Conservation (phyloP, 1,284 basidiomycete genomes). For the Melampsora medusae region DNA sequence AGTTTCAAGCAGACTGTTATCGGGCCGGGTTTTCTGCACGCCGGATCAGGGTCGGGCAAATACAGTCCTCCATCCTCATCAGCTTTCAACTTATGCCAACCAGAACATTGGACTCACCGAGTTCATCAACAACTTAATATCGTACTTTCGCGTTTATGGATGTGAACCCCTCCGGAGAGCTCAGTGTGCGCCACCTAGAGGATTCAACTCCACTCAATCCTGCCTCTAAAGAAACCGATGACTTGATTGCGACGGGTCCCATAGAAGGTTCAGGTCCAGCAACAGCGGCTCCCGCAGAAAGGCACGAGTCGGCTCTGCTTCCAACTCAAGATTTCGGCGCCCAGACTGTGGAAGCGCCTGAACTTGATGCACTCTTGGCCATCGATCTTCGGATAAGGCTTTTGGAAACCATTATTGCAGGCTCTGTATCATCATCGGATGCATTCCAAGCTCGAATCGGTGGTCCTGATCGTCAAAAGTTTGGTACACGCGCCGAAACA, state of each 20-base stretch:
- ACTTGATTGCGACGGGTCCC: neutral
- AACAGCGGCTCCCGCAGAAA: neutral
- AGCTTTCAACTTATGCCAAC: no score
- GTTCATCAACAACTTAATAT: neutral
- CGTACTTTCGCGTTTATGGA: neutral
- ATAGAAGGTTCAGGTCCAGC: neutral
- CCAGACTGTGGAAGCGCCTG: neutral
- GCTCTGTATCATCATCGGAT: constrained; percentile 41
- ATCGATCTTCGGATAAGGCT: constrained; percentile 50
- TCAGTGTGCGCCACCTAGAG: neutral
- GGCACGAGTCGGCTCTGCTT: neutral
- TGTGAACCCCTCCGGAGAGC: neutral
- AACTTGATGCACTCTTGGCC: constrained; percentile 43
- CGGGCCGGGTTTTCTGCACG: no score
- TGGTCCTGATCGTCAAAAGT: neutral
- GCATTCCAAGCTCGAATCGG: constrained; percentile 27
- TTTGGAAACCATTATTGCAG: constrained; percentile 49
- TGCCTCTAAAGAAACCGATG: neutral
- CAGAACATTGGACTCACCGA: no score
- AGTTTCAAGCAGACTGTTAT: no score
- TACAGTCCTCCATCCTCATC: no score
- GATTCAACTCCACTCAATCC: neutral
- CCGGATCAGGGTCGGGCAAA: no score
- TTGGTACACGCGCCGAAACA: neutral
- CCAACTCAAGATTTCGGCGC: neutral